These are phyloP conservation scores for Debaryomyces udenii DNA, from an alignment of 1,139 yeast species.

Conservation along the genomic window DNA sequence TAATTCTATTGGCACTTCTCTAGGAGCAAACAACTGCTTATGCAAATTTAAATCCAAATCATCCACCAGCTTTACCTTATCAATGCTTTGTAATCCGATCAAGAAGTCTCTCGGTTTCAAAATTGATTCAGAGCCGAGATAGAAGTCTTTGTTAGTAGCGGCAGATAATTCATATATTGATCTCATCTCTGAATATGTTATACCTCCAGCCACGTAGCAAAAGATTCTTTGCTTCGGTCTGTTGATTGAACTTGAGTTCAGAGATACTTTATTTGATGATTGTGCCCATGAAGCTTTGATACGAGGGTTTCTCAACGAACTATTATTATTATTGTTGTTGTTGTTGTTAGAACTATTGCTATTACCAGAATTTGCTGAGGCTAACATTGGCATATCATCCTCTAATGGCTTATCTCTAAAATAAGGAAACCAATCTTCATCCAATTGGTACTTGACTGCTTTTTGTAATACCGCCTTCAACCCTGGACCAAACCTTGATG, in stretches of 20 bases:
- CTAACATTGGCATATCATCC: conserved; percentile 46
- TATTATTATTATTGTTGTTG: conserved; percentile 16
- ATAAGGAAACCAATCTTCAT: conserved; percentile 68
- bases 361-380: conserved; percentile 28
- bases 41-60: conserved; percentile 40
- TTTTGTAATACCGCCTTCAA: conserved; percentile 59
- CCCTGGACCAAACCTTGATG: conserved; percentile 79
- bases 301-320: conserved; percentile 68
- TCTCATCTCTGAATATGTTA: conserved; percentile 80
- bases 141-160: conserved; percentile 68
- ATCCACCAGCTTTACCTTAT: conserved; percentile 32
- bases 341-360: conserved; percentile 20
- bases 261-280: conserved; percentile 38
- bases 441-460: conserved; percentile 51
- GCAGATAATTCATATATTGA: conserved; percentile 72
- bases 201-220: conserved; percentile 87
- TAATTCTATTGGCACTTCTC: conserved; percentile 40
- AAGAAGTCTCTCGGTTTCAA: conserved; percentile 63
- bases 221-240: conserved; percentile 72
- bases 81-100: conserved; percentile 49
- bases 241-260: conserved; percentile 14
- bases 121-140: conserved; percentile 81
- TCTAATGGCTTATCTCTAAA: conserved; percentile 74
- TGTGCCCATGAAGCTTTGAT: conserved; percentile 86
- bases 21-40: conserved; percentile 26